Base-by-base conservation (phyloP, 129 eudicot genomes). In the Ambrosia artemisiifolia region DNA sequence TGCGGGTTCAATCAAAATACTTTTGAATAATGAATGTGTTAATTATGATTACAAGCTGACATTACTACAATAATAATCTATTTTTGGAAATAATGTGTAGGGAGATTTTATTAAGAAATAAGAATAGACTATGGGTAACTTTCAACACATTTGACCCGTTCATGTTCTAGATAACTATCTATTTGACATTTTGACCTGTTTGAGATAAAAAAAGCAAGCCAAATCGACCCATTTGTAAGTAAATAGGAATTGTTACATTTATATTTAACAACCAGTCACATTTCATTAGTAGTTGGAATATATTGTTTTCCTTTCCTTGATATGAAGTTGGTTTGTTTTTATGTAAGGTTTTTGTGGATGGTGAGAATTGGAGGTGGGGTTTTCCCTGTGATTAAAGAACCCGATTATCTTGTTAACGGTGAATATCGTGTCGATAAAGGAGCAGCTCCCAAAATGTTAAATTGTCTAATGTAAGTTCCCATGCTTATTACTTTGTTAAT, bases 351-450 rank as follows among this genome's bases (percentile, higher is more conserved):
- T 75, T 79, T 93, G 78, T 93, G 98, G 98, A 93, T 93, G 98
- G 98, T 93, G 74, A 87, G 98, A 85, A 93, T 93, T 68, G 98
- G 98, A 72, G 98, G 98, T 30, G 95, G 96, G 19, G 98, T 93
- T 71, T 93, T 89, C 65, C 98, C 98, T 65, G 91, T 89, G 69
- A 93, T 93, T 68, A 93, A 89, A 83, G 98, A 93, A 75, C 98
- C 98, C 57, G 98, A 93, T 82, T 93, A 93, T 83, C 98, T 93
- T 82, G 96, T 89, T 66, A 89, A 89, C 77, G 98, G 96, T 54
- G 96, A 87, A 81, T 89, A 87, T 63, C 96, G 98, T 82, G 95
- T 93, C 43, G 98, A 93, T 81, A 93, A 93, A 81, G 98, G 98
- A 66, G 98, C 96, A 49, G 92, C 98, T 67, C 98, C 98, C 50